Evolutionary conservation across 148 eudicot species (phyloP), one percentile per base, ranked within the genome.

Genomic region (Rhododendron henanense): DNA sequence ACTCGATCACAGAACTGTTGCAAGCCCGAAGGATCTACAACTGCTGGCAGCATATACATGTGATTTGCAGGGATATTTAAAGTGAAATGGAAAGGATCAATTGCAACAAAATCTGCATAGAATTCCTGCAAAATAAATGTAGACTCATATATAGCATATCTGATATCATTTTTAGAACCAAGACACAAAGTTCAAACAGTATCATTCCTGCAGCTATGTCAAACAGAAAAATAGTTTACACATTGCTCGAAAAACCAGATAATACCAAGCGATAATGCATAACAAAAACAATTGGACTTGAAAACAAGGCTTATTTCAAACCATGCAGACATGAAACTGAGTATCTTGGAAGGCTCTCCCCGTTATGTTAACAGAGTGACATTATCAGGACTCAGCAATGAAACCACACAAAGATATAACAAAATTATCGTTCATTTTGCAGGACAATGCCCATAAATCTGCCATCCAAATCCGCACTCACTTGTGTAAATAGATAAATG

Each of bases 11-110:
- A 94, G 84, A 91, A 96, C 53, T 90, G 89, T 87, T 94, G 97
- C 90, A 96, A 82, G 86, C 74, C 84, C 85, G 96, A 90, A 85
- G 94, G 96, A 89, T 96, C 99, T 83, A 95, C 89, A 13, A 93
- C 98, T 48, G 96, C 99, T 59, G 98, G 99, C 87, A 96, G 93
- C 99, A 96, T 95, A 87, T 96, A 96, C 87, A 96, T 90, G 83
- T 93, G 92, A 85, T 94, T 96, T 78, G 98, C 89, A 79, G 93
- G 87, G 77, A 91, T 91, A 85, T 96, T 96, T 76, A 96, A 87
- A 59, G 93, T 89, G 87, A 95, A 96, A 91, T 96, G 99, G 86
- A 91, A 94, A 84, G 97, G 89, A 87, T 96, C 99, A 85, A 84
- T 85, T 87, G 98, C 94, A 87, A 95, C 98, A 90, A 95, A 95